A percentile compares a stretch with the other conserved stretches of the same genome.
phyloP scores from a whole-genome alignment of 345 rosid species.

The Tarenaya hassleriana region DNA sequence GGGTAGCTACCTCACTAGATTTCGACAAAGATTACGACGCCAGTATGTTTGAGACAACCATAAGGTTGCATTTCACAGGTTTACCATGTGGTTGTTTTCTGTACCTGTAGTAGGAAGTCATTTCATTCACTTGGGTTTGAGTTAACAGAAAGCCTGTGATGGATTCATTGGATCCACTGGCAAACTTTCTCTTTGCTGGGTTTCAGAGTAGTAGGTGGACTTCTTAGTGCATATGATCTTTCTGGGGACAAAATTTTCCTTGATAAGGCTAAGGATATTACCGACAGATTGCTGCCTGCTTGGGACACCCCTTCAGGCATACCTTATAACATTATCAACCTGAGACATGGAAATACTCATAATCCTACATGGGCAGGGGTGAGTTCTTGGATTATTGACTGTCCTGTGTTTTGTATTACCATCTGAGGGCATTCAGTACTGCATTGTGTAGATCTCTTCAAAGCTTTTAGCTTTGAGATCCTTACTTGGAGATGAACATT shows the following conservation, averaged over 20 bases:
- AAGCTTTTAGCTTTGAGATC: background rate
- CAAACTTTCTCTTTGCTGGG: constrained; percentile 18
- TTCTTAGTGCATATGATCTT: constrained; percentile 94
- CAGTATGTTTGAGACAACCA: constrained; percentile 98
- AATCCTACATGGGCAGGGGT: constrained; percentile 95
- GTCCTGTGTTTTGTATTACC: background rate
- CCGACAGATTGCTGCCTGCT: constrained; percentile 93
- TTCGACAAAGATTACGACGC: constrained; percentile 90
- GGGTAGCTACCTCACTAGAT: constrained; percentile 92
- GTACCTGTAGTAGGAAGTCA: constrained; percentile 21
- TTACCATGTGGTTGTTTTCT: constrained; percentile 41
- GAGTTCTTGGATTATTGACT: constrained; percentile 32
- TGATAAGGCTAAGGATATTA: constrained; percentile 90
- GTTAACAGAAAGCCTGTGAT: constrained; percentile 10
- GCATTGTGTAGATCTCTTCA: background rate
- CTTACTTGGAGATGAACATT: too few species aligned
- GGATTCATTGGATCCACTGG: constrained; percentile 6
- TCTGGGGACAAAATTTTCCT: constrained; percentile 84
- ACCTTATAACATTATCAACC: constrained; percentile 82
- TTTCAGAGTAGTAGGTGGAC: constrained; percentile 93
- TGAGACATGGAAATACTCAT: constrained; percentile 68
- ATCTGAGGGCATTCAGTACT: constrained; percentile 2
- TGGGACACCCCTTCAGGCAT: constrained; percentile 84
- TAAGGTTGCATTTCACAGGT: constrained; percentile 86
- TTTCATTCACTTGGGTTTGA: constrained; percentile 15